These are phyloP conservation scores for Neckera pumila DNA, from an alignment of 225 moss, liverwort and hornwort genomes.

Conservation along the genomic window DNA sequence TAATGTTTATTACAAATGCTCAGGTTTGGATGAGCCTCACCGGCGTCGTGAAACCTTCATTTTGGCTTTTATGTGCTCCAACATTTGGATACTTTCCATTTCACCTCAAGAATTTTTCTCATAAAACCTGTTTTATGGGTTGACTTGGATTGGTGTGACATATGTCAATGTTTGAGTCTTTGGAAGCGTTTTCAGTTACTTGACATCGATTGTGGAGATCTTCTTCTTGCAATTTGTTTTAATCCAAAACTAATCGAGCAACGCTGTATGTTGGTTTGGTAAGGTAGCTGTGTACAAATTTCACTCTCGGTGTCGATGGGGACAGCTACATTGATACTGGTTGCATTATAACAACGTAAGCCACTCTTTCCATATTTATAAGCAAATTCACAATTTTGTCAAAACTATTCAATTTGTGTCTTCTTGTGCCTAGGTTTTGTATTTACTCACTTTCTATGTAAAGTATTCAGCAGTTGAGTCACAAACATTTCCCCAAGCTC, in stretches of 20 bases:
- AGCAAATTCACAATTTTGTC: neutral
- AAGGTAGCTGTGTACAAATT: slow-evolving; percentile 58
- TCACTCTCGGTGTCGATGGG: slow-evolving; percentile 42
- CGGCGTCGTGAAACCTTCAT: slow-evolving; percentile 18
- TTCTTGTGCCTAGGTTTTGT: no score
- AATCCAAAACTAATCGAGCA: no score
- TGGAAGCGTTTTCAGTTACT: neutral
- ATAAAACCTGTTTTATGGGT: neutral
- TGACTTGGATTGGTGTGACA: neutral
- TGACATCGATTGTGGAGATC: neutral
- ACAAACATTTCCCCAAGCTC: no score
- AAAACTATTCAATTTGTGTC: no score
- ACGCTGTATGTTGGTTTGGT: slow-evolving; percentile 37
- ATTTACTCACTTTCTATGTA: no score
- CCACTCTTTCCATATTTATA: neutral
- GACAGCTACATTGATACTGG: slow-evolving; percentile 53
- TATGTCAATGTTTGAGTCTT: neutral
- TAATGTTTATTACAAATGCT: neutral
- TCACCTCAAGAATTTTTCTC: neutral
- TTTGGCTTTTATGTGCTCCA: slow-evolving; percentile 26
- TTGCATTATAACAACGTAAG: slow-evolving; percentile 43
- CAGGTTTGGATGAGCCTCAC: slow-evolving; percentile 27
- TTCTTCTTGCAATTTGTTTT: neutral
- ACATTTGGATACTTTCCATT: neutral
- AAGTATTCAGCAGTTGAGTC: no score